Evolutionary conservation across 495 filamentous ascomycete species (phyloP), one percentile per base, ranked within the genome.

Genomic region (Acidiella bohemica): DNA sequence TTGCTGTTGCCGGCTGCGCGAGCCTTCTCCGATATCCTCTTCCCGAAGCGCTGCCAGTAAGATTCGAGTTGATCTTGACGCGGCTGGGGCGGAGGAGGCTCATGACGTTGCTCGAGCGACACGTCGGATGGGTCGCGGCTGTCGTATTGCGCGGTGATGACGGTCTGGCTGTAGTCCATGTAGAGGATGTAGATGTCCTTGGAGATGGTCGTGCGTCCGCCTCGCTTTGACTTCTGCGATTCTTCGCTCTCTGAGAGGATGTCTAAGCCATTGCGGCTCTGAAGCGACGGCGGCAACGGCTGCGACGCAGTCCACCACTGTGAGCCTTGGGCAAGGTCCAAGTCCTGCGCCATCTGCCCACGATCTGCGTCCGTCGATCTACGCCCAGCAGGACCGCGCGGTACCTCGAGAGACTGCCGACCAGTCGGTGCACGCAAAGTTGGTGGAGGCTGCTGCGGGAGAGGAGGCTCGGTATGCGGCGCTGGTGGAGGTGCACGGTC

Each of bases 61-160:
- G 76, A 68, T 57, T 97, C 92, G 6, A 97, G 72, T 54, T 94
- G 80, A 53, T 97, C 90, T 59, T 95, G 88, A n/a, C 90, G 81
- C 26, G 81, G 72, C 5, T 70, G 65, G n/a, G 76, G 67, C 7
- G 90, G 87, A 6, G 90, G 87, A 1, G 71, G 61, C 50, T 96
- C 83, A 49, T 97, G 90, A 14, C 79, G 76, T 59, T 97, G 90
- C 47, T 92, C 83, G 7, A 95, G 57, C 2, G 65, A 60, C 8
- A 76, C 78, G 49, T 85, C 77, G 25, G 68, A 59, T 6, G 81
- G 72, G 51, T 93, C 77, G 31, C 75, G 67, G 2, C 76, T 63
- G 58, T 94, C 82, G 59, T 79, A 96, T 42, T 70, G 77, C 21
- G 77, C 82, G 0, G 76, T 82, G 52, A 96, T 72, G 44, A 94